These are phyloP conservation scores for bread wheat (Triticum aestivum) DNA, from an alignment of 176 grass and related monocot genomes.

Conservation along the genomic window IWGSC_CS_RefSeq_v2.1 NC_057802.1:174671094-174671593, in stretches of 20 bases:
- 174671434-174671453: background rate
- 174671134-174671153: constrained; percentile 91
- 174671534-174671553: background rate
- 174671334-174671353: background rate
- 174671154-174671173: constrained; percentile 87
- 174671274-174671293: constrained; percentile 18
- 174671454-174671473: background rate
- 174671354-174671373: background rate
- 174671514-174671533: background rate
- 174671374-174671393: background rate
- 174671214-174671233: background rate
- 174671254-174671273: background rate
- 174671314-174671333: background rate
- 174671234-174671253: background rate
- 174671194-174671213: constrained; percentile 23
- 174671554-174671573: background rate
- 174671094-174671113: constrained; percentile 66
- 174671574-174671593: background rate
- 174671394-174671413: background rate
- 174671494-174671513: background rate
- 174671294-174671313: background rate
- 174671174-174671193: constrained; percentile 26
- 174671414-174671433: background rate
- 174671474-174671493: background rate
- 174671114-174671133: constrained; percentile 88